Percentiles rank a stretch among this genome's conserved stretches.
Evolutionary conservation across 805 yeast genomes (phyloP).

Genomic region (Cyberlindnera nakhonratchasimensis): DNA sequence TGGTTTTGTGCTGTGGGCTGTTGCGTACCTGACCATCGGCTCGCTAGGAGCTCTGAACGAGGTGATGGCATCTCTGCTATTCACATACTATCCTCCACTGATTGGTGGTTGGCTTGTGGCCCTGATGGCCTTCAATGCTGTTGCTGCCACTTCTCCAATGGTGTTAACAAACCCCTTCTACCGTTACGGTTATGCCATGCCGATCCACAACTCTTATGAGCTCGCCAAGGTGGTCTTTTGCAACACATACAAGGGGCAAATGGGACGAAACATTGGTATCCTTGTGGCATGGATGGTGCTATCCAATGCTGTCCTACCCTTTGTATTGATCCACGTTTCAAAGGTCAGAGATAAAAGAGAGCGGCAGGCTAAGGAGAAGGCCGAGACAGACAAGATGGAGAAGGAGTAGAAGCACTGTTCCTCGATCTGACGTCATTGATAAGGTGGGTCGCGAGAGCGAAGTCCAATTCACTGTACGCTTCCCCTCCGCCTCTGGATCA

Average conservation of each 20-base stretch:
- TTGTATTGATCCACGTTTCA: slow-evolving; percentile 33
- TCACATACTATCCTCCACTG: slow-evolving; percentile 54
- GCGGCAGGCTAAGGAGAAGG: slow-evolving; percentile 11
- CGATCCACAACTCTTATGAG: slow-evolving; percentile 62
- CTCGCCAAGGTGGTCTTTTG: slow-evolving; percentile 56
- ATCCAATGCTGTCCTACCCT: slow-evolving; percentile 40
- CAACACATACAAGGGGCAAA: slow-evolving; percentile 48
- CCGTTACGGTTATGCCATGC: slow-evolving; percentile 64
- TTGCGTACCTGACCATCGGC: slow-evolving; percentile 60
- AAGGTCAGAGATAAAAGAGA: slow-evolving; percentile 13
- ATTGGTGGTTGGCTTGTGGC: slow-evolving; percentile 69
- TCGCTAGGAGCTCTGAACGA: slow-evolving; percentile 75
- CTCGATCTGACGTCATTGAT: too few relatives aligned
- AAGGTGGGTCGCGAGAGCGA: too few relatives aligned
- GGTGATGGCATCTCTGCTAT: slow-evolving; percentile 47
- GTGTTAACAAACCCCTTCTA: slow-evolving; percentile 52
- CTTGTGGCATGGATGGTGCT: slow-evolving; percentile 57
- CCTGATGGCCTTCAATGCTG: slow-evolving; percentile 61
- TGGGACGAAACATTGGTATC: slow-evolving; percentile 60
- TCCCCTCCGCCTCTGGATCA: too few relatives aligned
- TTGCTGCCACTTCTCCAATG: slow-evolving; percentile 63
- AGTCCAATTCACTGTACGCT: too few relatives aligned
- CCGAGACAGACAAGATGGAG: slow-evolving; percentile 1
- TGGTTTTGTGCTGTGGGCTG: slow-evolving; percentile 68
- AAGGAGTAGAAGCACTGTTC: too few relatives aligned